Conservation (phyloP, 495 filamentous ascomycete genomes). For the Aspergillus cavernicola region DNA sequence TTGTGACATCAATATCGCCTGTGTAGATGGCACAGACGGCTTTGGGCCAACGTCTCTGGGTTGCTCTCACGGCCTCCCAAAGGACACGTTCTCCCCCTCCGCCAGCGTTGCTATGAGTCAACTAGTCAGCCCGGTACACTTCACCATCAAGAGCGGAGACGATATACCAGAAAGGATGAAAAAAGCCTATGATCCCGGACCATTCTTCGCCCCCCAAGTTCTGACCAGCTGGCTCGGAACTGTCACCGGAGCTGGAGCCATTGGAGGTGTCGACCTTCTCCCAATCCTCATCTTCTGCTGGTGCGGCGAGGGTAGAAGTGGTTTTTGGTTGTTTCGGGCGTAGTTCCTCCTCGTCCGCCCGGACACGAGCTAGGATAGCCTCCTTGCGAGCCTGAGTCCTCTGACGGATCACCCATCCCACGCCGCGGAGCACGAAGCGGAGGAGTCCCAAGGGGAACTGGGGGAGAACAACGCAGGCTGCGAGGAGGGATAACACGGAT, state of each 20-base stretch:
- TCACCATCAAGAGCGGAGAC: not conserved
- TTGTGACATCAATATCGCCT: constrained; percentile 84
- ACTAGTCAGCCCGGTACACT: not conserved
- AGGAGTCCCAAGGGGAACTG: constrained; percentile 32
- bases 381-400: constrained; percentile 62
- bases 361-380: constrained; percentile 56
- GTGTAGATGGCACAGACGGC: constrained; percentile 91
- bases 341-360: constrained; percentile 56
- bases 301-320: constrained; percentile 15
- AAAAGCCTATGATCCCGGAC: constrained; percentile 87
- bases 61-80: constrained; percentile 92
- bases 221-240: constrained; percentile 37
- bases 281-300: constrained; percentile 64
- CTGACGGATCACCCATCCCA: constrained; percentile 64
- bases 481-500: constrained; percentile 32
- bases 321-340: constrained; percentile 35
- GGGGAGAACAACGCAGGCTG: constrained; percentile 37
- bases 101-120: constrained; percentile 71
- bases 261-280: constrained; percentile 60
- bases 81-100: constrained; percentile 95
- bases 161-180: constrained; percentile 86
- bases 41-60: constrained; percentile 82
- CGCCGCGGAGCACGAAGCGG: constrained; percentile 36
- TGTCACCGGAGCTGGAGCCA: constrained; percentile 29
- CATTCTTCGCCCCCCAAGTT: constrained; percentile 55